Conservation (phyloP, 192 early-diverging fungal genomes). For the Podila epigama region DNA sequence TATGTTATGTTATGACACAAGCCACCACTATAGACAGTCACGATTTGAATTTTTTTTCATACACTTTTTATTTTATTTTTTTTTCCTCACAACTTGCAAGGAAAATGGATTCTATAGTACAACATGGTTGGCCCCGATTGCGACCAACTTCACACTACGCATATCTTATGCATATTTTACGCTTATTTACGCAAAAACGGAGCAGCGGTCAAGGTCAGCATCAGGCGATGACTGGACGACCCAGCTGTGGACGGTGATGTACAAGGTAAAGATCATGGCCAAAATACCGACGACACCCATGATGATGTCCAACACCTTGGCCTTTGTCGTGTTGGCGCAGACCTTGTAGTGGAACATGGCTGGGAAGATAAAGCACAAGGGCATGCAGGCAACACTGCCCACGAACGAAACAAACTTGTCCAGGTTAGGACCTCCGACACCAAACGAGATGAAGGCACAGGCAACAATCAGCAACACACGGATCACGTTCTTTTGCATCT, state of each 20-base stretch:
- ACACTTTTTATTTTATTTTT: neutral
- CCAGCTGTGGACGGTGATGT: conserved; percentile 69
- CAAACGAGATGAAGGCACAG: conserved; percentile 72
- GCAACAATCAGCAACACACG: conserved; percentile 64
- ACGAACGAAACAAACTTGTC: conserved; percentile 91
- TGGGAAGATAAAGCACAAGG: conserved; percentile 86
- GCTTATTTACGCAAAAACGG: neutral
- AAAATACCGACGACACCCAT: conserved; percentile 72
- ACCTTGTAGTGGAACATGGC: conserved; percentile 80
- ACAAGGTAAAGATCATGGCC: conserved; percentile 80
- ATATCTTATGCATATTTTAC: neutral
- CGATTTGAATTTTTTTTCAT: neutral
- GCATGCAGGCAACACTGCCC: conserved; percentile 77
- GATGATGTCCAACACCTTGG: conserved; percentile 62
- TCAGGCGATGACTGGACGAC: conserved; percentile 21
- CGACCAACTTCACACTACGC: neutral
- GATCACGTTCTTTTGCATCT: conserved; percentile 79
- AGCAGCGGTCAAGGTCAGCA: conserved; percentile 26
- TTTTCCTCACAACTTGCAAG: neutral
- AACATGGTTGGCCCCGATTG: no score
- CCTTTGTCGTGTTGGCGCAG: conserved; percentile 57
- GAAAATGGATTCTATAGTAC: neutral
- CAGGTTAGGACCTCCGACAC: conserved; percentile 70
- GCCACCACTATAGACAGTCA: neutral
- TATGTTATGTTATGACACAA: neutral